phyloP scores from a whole-genome alignment of 768 basidiomycete genomes.

The Kwoniella mangroviensis region DNA sequence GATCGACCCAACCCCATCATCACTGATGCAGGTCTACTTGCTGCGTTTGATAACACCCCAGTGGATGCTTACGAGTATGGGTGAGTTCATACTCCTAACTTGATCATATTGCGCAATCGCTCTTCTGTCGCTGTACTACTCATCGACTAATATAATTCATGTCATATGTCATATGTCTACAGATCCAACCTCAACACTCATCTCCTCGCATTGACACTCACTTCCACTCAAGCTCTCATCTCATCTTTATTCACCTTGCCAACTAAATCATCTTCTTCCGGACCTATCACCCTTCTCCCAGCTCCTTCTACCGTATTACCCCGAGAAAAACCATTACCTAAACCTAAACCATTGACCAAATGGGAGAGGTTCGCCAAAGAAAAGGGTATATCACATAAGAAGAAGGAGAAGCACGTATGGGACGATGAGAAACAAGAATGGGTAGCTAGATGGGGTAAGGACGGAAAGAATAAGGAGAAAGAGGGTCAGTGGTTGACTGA shows the following conservation, averaged over 20 bases:
- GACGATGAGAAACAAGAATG: constrained; percentile 94
- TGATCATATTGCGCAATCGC: not conserved
- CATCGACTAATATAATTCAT: too few relatives aligned
- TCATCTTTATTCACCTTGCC: constrained; percentile 81
- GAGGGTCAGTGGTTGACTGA: constrained; percentile 92
- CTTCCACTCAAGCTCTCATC: constrained; percentile 80
- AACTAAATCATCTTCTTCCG: constrained; percentile 64
- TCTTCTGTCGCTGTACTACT: too few relatives aligned
- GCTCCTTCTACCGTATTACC: constrained; percentile 77
- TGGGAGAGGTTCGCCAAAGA: constrained; percentile 95
- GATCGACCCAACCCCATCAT: constrained; percentile 61
- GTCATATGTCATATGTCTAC: not conserved
- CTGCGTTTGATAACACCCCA: constrained; percentile 84
- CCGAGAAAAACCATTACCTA: constrained; percentile 88
- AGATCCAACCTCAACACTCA: constrained; percentile 81
- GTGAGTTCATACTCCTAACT: constrained; percentile 60
- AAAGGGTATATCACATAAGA: constrained; percentile 86
- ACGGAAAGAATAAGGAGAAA: constrained; percentile 79
- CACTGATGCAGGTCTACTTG: constrained; percentile 79
- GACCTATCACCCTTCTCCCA: constrained; percentile 82
- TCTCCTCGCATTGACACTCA: constrained; percentile 73
- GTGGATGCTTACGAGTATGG: constrained; percentile 82
- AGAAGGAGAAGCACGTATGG: constrained; percentile 80
- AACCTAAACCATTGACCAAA: constrained; percentile 88
- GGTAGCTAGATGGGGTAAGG: constrained; percentile 85